Percentiles rank a stretch among this genome's conserved stretches.
Conservation (phyloP, 148 eudicot species). For the Silene latifolia region DNA sequence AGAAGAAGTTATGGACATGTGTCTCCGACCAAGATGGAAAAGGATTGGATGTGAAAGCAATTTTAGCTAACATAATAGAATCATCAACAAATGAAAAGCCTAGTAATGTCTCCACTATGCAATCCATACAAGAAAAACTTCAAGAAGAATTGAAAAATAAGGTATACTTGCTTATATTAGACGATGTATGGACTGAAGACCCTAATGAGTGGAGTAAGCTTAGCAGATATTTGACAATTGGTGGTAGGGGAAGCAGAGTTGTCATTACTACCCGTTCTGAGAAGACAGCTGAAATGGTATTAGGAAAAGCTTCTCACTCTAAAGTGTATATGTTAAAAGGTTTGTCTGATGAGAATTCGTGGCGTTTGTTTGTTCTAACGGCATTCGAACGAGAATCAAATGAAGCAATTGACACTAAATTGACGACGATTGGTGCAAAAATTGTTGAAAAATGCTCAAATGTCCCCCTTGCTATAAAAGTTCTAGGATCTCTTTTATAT, state of each 20-base stretch:
- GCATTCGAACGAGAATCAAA: background rate
- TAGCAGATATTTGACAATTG: background rate
- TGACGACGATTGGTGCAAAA: background rate
- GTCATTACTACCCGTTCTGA: background rate
- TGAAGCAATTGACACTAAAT: background rate
- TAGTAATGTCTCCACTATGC: background rate
- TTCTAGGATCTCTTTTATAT: background rate
- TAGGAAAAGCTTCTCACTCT: background rate
- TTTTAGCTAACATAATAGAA: background rate
- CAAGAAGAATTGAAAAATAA: background rate
- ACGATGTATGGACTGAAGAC: background rate
- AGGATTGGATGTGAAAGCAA: background rate
- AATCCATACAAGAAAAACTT: background rate
- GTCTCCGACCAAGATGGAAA: constrained; percentile 21
- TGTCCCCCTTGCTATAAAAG: background rate
- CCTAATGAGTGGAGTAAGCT: background rate
- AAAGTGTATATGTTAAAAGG: background rate
- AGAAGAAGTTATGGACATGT: constrained; percentile 31
- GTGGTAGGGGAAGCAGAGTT: background rate
- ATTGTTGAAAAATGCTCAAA: background rate
- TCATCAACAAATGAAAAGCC: background rate
- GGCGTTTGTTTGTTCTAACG: background rate
- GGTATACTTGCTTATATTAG: background rate
- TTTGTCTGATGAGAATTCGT: background rate
- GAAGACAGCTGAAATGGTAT: background rate